These are phyloP conservation scores for Globisporangium solare DNA, from an alignment of 352 stramenopile genomes.

Conservation along the genomic window DNA sequence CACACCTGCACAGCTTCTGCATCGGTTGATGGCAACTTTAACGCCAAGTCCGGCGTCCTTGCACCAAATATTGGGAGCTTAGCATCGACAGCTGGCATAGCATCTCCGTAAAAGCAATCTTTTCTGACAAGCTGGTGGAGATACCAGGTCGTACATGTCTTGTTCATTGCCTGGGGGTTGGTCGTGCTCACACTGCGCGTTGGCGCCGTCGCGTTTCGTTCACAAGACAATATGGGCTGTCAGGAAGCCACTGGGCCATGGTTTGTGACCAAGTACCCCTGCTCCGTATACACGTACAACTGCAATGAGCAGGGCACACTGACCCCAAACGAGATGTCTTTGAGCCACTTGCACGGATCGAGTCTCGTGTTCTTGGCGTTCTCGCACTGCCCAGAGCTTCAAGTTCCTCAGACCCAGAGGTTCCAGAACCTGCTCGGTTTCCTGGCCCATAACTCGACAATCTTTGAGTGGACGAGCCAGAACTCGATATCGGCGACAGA, in stretches of 20 bases:
- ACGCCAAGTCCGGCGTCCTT: background rate
- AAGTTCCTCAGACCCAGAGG: conserved; percentile 1
- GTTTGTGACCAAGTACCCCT: conserved; percentile 19
- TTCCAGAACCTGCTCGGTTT: conserved; percentile 7
- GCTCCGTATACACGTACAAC: conserved; percentile 21
- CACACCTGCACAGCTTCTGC: background rate
- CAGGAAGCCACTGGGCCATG: background rate
- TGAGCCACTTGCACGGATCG: background rate
- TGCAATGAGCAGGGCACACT: background rate
- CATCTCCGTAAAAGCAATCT: background rate
- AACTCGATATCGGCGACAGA: background rate
- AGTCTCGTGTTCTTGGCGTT: conserved; percentile 11
- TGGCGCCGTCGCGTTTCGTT: background rate
- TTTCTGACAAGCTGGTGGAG: background rate
- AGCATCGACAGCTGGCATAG: too few species aligned
- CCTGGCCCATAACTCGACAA: conserved; percentile 9
- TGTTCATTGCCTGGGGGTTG: conserved; percentile 23
- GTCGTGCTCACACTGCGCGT: conserved; percentile 15
- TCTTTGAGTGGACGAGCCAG: conserved; percentile 6
- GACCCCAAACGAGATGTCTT: conserved; percentile 2
- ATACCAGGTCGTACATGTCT: conserved; percentile 9
- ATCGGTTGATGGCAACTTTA: background rate
- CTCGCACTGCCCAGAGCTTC: conserved; percentile 6
- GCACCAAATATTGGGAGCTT: background rate
- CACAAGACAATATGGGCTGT: background rate